Evolutionary conservation across 2,329 filamentous ascomycete genomes (phyloP).

Genomic region (Epichloe typhina): DNA sequence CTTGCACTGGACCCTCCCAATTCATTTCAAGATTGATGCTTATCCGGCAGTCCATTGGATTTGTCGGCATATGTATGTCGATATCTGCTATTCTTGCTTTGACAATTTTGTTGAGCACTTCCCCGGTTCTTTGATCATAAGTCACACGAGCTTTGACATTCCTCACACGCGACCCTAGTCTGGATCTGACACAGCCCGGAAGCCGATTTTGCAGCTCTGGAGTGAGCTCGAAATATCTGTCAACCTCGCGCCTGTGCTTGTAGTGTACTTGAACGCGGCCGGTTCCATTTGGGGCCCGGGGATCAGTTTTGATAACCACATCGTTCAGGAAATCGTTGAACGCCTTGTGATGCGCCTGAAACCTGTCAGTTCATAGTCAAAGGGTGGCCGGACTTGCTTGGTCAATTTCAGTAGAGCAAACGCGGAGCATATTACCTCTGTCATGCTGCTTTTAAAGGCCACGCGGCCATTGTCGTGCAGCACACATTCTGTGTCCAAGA

Average conservation of each 20-base stretch:
- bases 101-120: conserved; percentile 70
- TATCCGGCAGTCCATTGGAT: conserved; percentile 78
- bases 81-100: conserved; percentile 81
- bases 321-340: conserved; percentile 80
- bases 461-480: conserved; percentile 47
- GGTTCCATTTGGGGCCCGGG: conserved; percentile 33
- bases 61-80: conserved; percentile 69
- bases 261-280: conserved; percentile 58
- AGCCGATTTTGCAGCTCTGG: conserved; percentile 43
- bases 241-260: conserved; percentile 67
- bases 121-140: conserved; percentile 56
- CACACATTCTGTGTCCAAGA: conserved; percentile 58
- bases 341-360: conserved; percentile 61
- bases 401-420: not conserved
- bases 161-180: conserved; percentile 38
- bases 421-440: conserved; percentile 45
- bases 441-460: conserved; percentile 81
- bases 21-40: conserved; percentile 92
- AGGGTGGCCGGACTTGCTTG: too few species aligned
- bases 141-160: conserved; percentile 47
- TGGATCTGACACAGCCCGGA: conserved; percentile 48
- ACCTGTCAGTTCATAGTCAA: conserved; percentile 8
- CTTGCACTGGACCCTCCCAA: conserved; percentile 56
- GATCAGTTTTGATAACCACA: conserved; percentile 44
- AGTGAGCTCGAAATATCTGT: conserved; percentile 71